A percentile compares a stretch with the other conserved stretches of the same genome.
phyloP scores from a whole-genome alignment of 768 basidiomycete species.

The Suillus lakei region DNA sequence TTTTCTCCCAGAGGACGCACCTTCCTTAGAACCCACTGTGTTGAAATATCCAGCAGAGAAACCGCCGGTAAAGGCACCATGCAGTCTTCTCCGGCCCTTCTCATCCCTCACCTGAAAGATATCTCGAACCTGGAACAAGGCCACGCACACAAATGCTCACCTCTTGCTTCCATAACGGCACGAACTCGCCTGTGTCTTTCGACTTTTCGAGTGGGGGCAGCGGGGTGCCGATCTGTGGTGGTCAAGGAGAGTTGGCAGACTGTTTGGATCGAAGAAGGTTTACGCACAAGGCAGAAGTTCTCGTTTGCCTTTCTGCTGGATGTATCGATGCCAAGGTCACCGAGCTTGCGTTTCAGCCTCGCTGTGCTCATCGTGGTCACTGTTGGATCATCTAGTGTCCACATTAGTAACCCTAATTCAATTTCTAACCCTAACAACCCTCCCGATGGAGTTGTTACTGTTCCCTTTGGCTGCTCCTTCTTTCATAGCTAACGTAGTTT shows the following conservation, averaged over 20 bases:
- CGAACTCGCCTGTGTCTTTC: conserved; percentile 92
- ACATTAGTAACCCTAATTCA: background rate
- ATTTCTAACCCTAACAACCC: background rate
- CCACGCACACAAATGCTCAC: conserved; percentile 46
- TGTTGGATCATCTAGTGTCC: background rate
- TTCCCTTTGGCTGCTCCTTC: too few relatives aligned
- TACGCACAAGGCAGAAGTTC: conserved; percentile 79
- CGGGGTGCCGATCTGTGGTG: conserved; percentile 85
- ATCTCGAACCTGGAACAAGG: conserved; percentile 21
- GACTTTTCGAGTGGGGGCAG: conserved; percentile 93
- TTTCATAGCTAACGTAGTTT: too few relatives aligned
- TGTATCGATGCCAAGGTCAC: conserved; percentile 76
- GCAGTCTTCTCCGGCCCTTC: conserved; percentile 88
- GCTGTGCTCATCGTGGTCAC: conserved; percentile 45
- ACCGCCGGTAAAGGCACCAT: conserved; percentile 98
- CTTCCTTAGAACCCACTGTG: conserved; percentile 94
- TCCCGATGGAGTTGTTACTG: too few relatives aligned
- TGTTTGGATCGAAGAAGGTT: background rate
- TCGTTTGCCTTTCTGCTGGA: conserved; percentile 76
- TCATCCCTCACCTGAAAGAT: conserved; percentile 82
- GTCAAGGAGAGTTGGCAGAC: conserved; percentile 15
- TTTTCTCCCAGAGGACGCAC: conserved; percentile 42
- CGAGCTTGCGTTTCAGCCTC: conserved; percentile 84
- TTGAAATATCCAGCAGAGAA: conserved; percentile 99
- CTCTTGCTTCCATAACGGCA: conserved; percentile 98